Evolutionary conservation across 2,329 filamentous ascomycete genomes (phyloP).

Genomic region (Neofusicoccum parvum): DNA sequence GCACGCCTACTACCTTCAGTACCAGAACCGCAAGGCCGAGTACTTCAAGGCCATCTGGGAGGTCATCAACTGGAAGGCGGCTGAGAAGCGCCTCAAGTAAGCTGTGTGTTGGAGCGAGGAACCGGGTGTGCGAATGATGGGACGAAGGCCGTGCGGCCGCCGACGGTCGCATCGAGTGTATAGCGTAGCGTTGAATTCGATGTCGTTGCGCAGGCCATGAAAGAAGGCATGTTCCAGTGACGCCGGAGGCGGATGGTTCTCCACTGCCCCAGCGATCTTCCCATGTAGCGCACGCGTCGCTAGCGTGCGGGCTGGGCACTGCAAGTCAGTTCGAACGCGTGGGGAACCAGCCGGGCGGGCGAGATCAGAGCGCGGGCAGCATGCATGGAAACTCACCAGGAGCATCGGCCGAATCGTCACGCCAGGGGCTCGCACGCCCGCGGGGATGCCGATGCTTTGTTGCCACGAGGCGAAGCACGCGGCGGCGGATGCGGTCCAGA

Average conservation of each 20-base stretch:
- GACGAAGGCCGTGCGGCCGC: neutral
- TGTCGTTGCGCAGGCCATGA: neutral
- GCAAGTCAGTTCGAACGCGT: neutral
- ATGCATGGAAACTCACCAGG: neutral
- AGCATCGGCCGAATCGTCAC: neutral
- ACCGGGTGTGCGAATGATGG: neutral
- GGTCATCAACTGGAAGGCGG: constrained; percentile 93
- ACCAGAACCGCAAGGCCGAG: constrained; percentile 95
- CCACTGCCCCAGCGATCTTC: neutral
- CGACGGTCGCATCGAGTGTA: neutral
- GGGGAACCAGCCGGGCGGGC: neutral
- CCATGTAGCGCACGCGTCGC: neutral
- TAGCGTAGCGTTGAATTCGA: constrained; percentile 1
- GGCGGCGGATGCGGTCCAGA: neutral
- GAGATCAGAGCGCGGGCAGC: neutral
- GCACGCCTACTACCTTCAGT: constrained; percentile 94
- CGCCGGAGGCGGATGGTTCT: too few relatives aligned
- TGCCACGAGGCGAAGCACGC: constrained; percentile 1
- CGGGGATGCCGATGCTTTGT: neutral
- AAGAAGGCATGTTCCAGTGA: neutral
- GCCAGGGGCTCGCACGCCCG: neutral
- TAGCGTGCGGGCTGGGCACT: neutral
- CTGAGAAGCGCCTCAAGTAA: constrained; percentile 72
- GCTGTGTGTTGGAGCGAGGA: neutral
- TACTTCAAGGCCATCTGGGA: constrained; percentile 95